Conservation (phyloP, 192 early-diverging fungal species). For the Umbelopsis ramanniana region DNA sequence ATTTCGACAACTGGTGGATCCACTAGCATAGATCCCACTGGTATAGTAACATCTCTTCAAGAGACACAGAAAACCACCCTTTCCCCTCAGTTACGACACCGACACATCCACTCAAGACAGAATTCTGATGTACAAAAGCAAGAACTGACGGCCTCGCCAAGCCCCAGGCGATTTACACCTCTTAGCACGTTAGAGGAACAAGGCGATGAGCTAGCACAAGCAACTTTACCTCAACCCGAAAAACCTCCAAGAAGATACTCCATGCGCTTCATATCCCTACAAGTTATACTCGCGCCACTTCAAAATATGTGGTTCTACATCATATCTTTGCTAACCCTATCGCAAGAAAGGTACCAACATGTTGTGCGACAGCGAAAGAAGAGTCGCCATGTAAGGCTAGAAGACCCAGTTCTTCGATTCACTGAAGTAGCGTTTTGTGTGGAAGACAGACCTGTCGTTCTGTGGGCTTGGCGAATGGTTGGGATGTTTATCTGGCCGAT, state of each 20-base stretch:
- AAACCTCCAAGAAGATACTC: constrained; percentile 24
- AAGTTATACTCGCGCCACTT: constrained; percentile 35
- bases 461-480: constrained; percentile 53
- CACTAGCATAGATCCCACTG: not conserved
- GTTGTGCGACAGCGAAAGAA: constrained; percentile 40
- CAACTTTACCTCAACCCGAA: constrained; percentile 8
- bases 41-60: not conserved
- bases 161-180: not conserved
- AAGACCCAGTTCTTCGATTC: constrained; percentile 37
- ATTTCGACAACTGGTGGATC: not conserved
- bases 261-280: constrained; percentile 39
- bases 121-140: not conserved
- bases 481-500: constrained; percentile 53
- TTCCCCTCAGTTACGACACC: not conserved
- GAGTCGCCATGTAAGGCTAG: constrained; percentile 36
- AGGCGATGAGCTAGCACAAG: not conserved
- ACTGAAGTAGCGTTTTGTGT: constrained; percentile 44
- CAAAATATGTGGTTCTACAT: constrained; percentile 28
- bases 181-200: not conserved
- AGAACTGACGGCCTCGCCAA: not conserved
- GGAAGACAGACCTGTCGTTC: constrained; percentile 46
- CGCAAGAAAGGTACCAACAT: constrained; percentile 42
- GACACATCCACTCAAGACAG: not conserved
- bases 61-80: not conserved
- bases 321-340: constrained; percentile 30